Base-by-base conservation (phyloP, 805 yeast genomes). In the Ogataea methanolica region DNA sequence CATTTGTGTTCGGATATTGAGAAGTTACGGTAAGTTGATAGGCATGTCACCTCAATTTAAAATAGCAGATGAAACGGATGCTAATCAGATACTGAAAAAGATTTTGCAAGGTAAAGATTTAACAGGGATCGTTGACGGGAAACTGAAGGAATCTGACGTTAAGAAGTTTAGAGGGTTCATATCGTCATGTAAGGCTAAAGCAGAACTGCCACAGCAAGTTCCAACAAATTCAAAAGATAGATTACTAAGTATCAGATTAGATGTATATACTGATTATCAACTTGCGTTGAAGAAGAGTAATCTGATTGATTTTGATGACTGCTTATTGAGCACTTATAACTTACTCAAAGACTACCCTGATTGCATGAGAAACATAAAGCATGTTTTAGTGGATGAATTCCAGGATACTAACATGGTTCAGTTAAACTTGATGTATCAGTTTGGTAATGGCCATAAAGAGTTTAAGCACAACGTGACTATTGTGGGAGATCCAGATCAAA, bases 401-500 rank as follows among this genome's bases (percentile, higher is more conserved):
- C 98, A 92, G 67, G 99, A 94, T 58, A 90, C 97, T 0, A 88
- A 86, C 56, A 71, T 71, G 34, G 73, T 89, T 16, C 98, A 92
- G 61, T 71, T 89, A 53, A 78, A 80, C 46, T 69, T 94, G 41
- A 76, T 88, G 72, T 75, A 75, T 51, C 67, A 70, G 5, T 66
- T 85, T 33, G 73, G 83, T 0, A 58, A 60, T 12, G 70, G 70
- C 48, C 70, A 75, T 36, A 57, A 64, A 3, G 62, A 66, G 17
- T 44, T 60, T 17, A 72, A 71, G 35, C 62, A 80, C 50, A 83
- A 83, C 48, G 75, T 92, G 8, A 88, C 97, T 0, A 83, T 90
- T 1, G 97, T 92, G 2, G 99, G 99, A 1, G 99, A 92, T 61
- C 96, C 97, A 0, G 97, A 94, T 64, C 99, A 92, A 65, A 84